phyloP scores from a whole-genome alignment of 305 asterid species.

The Fraxinus dipetala region DNA sequence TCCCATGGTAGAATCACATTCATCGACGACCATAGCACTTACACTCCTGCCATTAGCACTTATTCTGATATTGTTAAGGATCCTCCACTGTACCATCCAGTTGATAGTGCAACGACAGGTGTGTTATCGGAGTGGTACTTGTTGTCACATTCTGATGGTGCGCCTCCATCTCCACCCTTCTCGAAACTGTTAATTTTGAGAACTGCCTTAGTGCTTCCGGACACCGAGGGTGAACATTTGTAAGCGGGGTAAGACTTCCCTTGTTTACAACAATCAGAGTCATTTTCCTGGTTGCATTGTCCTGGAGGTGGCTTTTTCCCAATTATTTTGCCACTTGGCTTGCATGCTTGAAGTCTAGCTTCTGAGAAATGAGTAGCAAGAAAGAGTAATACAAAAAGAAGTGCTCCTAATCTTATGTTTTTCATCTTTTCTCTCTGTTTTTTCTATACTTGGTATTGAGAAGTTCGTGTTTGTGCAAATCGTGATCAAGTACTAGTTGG shows the following conservation, averaged over 20 bases:
- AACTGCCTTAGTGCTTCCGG: slow-evolving; percentile 23
- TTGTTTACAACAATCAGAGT: slow-evolving; percentile 24
- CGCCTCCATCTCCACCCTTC: slow-evolving; percentile 41
- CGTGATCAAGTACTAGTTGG: background rate
- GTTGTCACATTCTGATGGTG: slow-evolving; percentile 39
- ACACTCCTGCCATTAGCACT: slow-evolving; percentile 34
- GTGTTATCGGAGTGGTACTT: slow-evolving; percentile 36
- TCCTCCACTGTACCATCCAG: slow-evolving; percentile 45
- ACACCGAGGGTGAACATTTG: slow-evolving; percentile 15
- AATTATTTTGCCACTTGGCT: slow-evolving; percentile 18
- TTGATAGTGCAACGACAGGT: slow-evolving; percentile 41
- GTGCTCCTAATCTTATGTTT: background rate
- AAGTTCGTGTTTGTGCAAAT: slow-evolving; percentile 1
- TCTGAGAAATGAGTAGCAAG: background rate
- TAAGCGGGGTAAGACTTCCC: slow-evolving; percentile 23
- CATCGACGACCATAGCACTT: slow-evolving; percentile 43
- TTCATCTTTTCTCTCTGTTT: background rate
- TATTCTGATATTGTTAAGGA: slow-evolving; percentile 21
- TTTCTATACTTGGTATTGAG: background rate
- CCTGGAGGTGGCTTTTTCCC: slow-evolving; percentile 29
- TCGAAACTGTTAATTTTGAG: slow-evolving; percentile 36
- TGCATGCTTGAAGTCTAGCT: background rate
- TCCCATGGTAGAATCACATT: slow-evolving; percentile 43
- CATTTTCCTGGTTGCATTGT: slow-evolving; percentile 18
- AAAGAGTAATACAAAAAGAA: background rate